Base-by-base conservation (phyloP, 257 asterid genomes). In the Ajuga chamaepitys region DNA sequence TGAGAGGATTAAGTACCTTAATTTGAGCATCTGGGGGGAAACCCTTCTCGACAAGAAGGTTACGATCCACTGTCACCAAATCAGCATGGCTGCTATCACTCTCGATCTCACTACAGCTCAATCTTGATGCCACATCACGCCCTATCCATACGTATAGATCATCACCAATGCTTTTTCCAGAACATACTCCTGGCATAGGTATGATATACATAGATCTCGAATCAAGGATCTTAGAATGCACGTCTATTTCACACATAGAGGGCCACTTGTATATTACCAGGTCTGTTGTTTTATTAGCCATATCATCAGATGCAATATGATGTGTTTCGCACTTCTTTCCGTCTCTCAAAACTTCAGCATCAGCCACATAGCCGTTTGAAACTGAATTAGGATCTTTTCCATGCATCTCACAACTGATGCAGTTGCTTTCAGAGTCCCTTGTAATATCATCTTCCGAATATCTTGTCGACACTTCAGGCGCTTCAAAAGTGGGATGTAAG, bases 121-220 rank as follows among this genome's bases (percentile, higher is more conserved):
- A 58, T 54, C 66, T 48, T 62, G 58, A 70, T n/a, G 77, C 11
- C 46, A 53, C 77, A 25, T 75, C 62, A 66, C 70, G 62, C 76
- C 88, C 91, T 47, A 80, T 53, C 81, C 85, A 85, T 17, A 70
- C 58, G 52, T 75, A 80, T 68, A 83, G 64, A 70, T 58, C 77
- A 60, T 72, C 65, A 35, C 55, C 64, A n/a, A 22, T 26, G 44
- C 67, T 58, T 50, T 46, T 34, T 58, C 70, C 68, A 40, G 48
- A 45, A 70, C 59, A 51, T 32, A n/a, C n/a, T n/a, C n/a, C n/a
- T n/a, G n/a, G n/a, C n/a, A n/a, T n/a, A n/a, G n/a, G n/a, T n/a
- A n/a, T n/a, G n/a, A 81, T 57, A 60, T 74, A 77, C 28, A 74
- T 22, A 9, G 79, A 77, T 48, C 78, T 58, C 5, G 86, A 80